A percentile compares a stretch with the other conserved stretches of the same genome.
phyloP scores from a whole-genome alignment of 257 asterid genomes.

The Mitragyna speciosa region DNA sequence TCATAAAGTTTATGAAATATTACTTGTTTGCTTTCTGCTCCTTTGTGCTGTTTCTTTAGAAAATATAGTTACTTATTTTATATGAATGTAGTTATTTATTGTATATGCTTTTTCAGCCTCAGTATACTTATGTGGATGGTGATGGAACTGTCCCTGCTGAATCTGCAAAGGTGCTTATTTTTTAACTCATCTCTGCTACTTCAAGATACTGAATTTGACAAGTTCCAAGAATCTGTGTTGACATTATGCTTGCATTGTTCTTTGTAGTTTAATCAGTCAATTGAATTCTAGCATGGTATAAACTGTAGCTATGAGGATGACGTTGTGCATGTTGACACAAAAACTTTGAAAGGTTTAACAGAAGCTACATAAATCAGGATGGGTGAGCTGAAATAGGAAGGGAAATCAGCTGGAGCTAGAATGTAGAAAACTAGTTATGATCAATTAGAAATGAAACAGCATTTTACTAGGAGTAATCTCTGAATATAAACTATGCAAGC shows the following conservation, averaged over 20 bases:
- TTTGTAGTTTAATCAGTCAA: background rate
- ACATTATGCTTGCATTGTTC: background rate
- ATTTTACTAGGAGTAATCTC: background rate
- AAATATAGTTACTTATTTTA: background rate
- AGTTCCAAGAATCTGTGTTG: background rate
- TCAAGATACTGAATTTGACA: background rate
- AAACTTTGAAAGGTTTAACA: too few relatives aligned
- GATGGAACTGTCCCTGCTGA: conserved; percentile 96
- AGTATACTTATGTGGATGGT: conserved; percentile 73
- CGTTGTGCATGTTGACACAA: too few relatives aligned
- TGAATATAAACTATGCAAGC: background rate
- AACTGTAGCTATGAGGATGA: too few relatives aligned
- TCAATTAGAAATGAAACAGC: background rate
- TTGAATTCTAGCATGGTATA: background rate
- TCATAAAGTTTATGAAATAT: background rate
- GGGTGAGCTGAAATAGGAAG: too few relatives aligned
- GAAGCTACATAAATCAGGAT: background rate
- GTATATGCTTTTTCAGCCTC: conserved; percentile 48
- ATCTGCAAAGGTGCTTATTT: conserved; percentile 65
- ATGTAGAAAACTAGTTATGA: background rate
- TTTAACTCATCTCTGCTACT: background rate
- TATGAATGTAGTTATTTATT: background rate
- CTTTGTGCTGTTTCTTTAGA: background rate
- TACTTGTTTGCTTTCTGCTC: background rate
- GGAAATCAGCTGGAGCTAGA: background rate